These are phyloP conservation scores for Asterophora lycoperdoides DNA, from an alignment of 768 basidiomycete species.

Conservation along the genomic window DNA sequence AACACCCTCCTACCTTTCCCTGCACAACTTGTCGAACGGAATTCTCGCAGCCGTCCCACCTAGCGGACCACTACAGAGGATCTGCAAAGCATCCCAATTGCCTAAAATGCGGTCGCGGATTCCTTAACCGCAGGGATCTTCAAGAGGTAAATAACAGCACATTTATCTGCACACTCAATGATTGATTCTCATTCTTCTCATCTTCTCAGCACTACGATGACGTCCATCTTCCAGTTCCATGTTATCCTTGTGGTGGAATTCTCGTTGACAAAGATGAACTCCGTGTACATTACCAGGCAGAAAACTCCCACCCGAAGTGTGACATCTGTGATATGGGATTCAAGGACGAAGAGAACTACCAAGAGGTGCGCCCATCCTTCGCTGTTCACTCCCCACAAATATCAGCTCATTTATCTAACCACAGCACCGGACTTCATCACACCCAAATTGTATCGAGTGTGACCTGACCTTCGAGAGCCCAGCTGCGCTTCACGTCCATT, in stretches of 20 bases:
- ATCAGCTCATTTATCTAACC: no score
- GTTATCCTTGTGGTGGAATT: slow-evolving; percentile 26
- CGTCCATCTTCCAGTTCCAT: slow-evolving; percentile 24
- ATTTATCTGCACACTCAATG: no score
- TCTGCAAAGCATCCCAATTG: slow-evolving; percentile 44
- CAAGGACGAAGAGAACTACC: slow-evolving; percentile 21
- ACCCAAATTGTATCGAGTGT: slow-evolving; percentile 30
- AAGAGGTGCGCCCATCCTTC: slow-evolving; percentile 28
- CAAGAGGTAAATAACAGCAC: slow-evolving; percentile 29
- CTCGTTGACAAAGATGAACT: slow-evolving; percentile 34
- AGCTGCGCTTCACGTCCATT: slow-evolving; percentile 36
- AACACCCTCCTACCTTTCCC: slow-evolving; percentile 41
- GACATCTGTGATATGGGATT: slow-evolving; percentile 11
- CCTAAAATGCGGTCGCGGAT: slow-evolving; percentile 39
- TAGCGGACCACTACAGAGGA: slow-evolving; percentile 46
- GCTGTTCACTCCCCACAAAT: background rate
- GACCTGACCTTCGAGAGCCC: slow-evolving; percentile 35
- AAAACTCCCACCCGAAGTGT: slow-evolving; percentile 27
- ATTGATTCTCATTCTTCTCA: background rate
- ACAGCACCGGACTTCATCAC: slow-evolving; percentile 1
- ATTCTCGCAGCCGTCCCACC: slow-evolving; percentile 31
- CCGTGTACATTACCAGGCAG: slow-evolving; percentile 35
- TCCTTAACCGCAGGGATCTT: slow-evolving; percentile 29
- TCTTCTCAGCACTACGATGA: slow-evolving; percentile 30
- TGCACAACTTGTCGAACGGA: slow-evolving; percentile 30